Evolutionary conservation across 495 filamentous ascomycete species (phyloP), one percentile per base, ranked within the genome.

Genomic region (Recurvomyces mirabilis): DNA sequence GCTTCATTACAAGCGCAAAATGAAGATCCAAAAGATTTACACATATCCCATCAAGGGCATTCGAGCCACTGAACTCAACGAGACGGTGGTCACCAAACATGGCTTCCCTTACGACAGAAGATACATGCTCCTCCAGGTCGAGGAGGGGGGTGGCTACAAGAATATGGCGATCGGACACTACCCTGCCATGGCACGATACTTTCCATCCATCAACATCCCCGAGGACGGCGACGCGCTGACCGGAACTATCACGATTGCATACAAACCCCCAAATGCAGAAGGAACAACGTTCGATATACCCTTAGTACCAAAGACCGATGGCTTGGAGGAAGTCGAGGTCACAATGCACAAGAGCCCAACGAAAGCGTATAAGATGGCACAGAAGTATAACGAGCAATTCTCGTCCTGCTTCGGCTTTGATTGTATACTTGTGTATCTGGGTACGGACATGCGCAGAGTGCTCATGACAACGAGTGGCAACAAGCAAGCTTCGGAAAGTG

Each of bases 1-100:
- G n/a, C n/a, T n/a, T n/a, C n/a, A n/a, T n/a, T n/a, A n/a, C n/a
- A n/a, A n/a, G n/a, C n/a, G n/a, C n/a, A 44, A 5, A 6, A 51
- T 55, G 43, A 43, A 51, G 38, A 48, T 55, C 32, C 18, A 15
- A 30, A 36, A 91, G 81, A 70, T 95, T 24, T 91, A 84, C 63
- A 69, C 83, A 31, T 93, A 94, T 58, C 87, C 88, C 43, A 83
- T 95, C 66, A 95, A 94, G 56, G 86, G 79, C 2, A 71, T 94
- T 0, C 76, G 81, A 4, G 77, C 72, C 4, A 73, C 83, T 22
- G 44, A 69, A 20, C 59, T 94, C 26, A 33, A 64, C 2, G 55
- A 66, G 17, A 71, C 81, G 10, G 47, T 63, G 5, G 56, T 88
- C 25, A 78, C 77, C 1, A 61, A 68, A n/a, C 70, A 77, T 48